phyloP scores from a whole-genome alignment of 2,329 filamentous ascomycete genomes.

The Rutstroemia sp. region DNA sequence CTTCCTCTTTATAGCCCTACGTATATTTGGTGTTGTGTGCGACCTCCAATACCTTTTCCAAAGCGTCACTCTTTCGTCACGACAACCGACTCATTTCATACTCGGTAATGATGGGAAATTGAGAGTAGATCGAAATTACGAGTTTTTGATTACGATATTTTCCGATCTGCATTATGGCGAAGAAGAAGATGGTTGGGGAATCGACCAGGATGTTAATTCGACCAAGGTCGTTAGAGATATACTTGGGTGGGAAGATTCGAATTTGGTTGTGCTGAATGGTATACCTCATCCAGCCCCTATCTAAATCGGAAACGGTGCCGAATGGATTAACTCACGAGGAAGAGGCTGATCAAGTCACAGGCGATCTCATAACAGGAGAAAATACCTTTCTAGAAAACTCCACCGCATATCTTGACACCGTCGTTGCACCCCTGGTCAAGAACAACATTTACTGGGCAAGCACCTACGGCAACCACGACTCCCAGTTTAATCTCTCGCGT shows the following conservation, averaged over 20 bases:
- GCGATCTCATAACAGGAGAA: constrained; percentile 65
- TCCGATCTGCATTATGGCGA: constrained; percentile 68
- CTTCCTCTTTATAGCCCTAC: too few species aligned
- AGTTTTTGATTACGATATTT: constrained; percentile 44
- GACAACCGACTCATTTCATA: too few species aligned
- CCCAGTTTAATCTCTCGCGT: constrained; percentile 48
- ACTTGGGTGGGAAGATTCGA: constrained; percentile 47
- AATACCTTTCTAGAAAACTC: constrained; percentile 48
- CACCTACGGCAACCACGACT: constrained; percentile 67
- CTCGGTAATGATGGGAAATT: neutral
- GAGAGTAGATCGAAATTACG: constrained; percentile 1
- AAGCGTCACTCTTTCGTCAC: too few species aligned
- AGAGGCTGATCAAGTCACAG: constrained; percentile 26
- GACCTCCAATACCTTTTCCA: too few species aligned
- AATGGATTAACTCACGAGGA: neutral
- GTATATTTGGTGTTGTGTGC: too few species aligned
- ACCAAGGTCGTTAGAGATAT: constrained; percentile 49
- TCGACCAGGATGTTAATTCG: constrained; percentile 49
- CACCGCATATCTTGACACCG: constrained; percentile 50
- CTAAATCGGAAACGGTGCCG: too few species aligned
- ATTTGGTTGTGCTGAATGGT: constrained; percentile 54
- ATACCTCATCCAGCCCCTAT: too few species aligned
- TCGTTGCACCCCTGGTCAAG: constrained; percentile 50
- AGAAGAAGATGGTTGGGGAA: constrained; percentile 33
- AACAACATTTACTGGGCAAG: constrained; percentile 49